Conservation (phyloP, 2,329 filamentous ascomycete genomes). For the Exophiala viscosa region DNA sequence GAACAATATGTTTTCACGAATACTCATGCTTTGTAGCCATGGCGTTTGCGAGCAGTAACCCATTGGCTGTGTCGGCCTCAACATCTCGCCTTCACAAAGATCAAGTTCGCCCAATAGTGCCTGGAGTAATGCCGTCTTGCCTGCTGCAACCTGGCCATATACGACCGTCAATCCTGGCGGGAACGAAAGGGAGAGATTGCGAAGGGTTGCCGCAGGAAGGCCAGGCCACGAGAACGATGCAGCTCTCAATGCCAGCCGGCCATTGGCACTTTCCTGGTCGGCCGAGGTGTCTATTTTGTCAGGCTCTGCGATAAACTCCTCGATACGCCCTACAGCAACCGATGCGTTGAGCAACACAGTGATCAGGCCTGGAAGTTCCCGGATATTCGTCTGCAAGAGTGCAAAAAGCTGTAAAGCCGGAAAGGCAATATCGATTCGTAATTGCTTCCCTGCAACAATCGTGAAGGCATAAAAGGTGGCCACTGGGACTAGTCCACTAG, state of each 20-base stretch:
- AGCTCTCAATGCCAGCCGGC: slow-evolving; percentile 51
- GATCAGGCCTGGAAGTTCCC: slow-evolving; percentile 70
- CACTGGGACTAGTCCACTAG: slow-evolving; percentile 72
- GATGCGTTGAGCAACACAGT: slow-evolving; percentile 74
- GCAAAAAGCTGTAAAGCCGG: slow-evolving; percentile 77
- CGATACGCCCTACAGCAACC: slow-evolving; percentile 77
- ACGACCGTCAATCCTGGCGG: slow-evolving; percentile 57
- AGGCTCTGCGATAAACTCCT: slow-evolving; percentile 81
- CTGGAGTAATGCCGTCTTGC: slow-evolving; percentile 61
- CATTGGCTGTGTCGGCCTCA: slow-evolving; percentile 51
- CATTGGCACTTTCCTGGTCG: slow-evolving; percentile 17
- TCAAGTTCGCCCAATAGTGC: slow-evolving; percentile 59
- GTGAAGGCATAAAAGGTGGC: slow-evolving; percentile 81
- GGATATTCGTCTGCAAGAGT: slow-evolving; percentile 69
- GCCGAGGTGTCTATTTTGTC: slow-evolving; percentile 62
- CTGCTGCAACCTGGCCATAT: slow-evolving; percentile 61
- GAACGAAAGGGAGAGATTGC: slow-evolving; percentile 53
- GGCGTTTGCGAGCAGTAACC: slow-evolving; percentile 64
- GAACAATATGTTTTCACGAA: slow-evolving; percentile 66
- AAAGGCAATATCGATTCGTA: slow-evolving; percentile 80
- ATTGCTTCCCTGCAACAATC: slow-evolving; percentile 60
- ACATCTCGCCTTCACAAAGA: slow-evolving; percentile 47
- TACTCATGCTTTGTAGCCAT: slow-evolving; percentile 68
- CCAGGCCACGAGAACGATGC: slow-evolving; percentile 81
- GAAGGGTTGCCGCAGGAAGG: slow-evolving; percentile 53